Evolutionary conservation across 2,329 filamentous ascomycete genomes (phyloP), one percentile per base, ranked within the genome.

Genomic region (Leptographium lundbergii): DNA sequence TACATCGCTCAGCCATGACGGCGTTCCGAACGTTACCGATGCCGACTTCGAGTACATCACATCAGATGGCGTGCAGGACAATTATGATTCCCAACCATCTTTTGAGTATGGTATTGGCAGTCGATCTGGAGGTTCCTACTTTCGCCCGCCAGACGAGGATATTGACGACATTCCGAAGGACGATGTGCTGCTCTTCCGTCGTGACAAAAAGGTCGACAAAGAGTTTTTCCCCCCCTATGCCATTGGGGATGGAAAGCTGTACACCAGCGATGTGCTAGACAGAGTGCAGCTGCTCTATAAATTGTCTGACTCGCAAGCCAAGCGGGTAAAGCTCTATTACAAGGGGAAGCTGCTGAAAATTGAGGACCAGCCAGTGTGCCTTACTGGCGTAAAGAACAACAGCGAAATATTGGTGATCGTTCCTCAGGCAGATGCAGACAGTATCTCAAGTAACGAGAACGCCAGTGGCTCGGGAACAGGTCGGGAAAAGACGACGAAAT

Each of bases 21-120:
- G 77, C 50, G 72, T 78, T 11, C 78, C 84, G 25, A 50, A 59
- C 63, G 84, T 91, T 61, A 87, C 82, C 65, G 86, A 90, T 65
- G 81, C 86, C 39, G 88, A 91, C 73, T 92, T 85, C 70, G 86
- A 83, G 69, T 91, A 92, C 74, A 91, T 91, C 68, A 90, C 87
- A n/a, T 84, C 85, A 32, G 82, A 88, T 66, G 87, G 91, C 66
- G 71, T 91, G 47, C 77, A 81, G 61, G 71, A 70, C 29, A 71
- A 68, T 61, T 50, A 54, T 9, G 53, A 55, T 14, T 9, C 53
- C 9, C 53, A 29, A 39, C 36, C 36, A 19, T 2, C 22, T 45
- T 45, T 19, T n/a, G 34, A 45, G 6, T 27, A 42, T 50, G 52
- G 27, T 6, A 54, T 50, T 39, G 55, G 54, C 32, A 61, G 48